Evolutionary conservation across 345 rosid genomes (phyloP).

Genomic region (Acer saccharum): DNA sequence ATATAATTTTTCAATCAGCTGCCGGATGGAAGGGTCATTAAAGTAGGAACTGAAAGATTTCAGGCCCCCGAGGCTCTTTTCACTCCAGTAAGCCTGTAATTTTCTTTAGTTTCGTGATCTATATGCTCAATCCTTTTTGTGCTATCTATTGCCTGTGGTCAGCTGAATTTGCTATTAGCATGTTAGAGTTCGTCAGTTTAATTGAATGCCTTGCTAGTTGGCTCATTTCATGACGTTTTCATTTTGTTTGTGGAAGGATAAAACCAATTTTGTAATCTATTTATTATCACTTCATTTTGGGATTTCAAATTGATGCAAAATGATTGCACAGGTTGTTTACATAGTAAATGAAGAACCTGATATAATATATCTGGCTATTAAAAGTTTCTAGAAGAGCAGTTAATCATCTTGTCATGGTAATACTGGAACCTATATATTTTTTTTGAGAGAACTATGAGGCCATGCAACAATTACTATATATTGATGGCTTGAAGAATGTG

Average conservation of each 20-base stretch:
- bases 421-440: background rate
- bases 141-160: background rate
- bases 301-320: background rate
- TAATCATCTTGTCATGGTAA: background rate
- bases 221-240: background rate
- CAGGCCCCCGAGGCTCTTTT: slow-evolving; percentile 99
- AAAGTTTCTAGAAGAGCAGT: slow-evolving; percentile 3
- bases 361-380: slow-evolving; percentile 1
- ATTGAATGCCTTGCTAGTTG: background rate
- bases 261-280: background rate
- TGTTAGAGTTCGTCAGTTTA: slow-evolving; percentile 3
- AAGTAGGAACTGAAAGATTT: slow-evolving; percentile 99
- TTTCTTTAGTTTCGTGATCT: slow-evolving; percentile 7
- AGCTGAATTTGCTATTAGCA: slow-evolving; percentile 9
- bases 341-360: slow-evolving; percentile 4
- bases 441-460: slow-evolving; percentile 4
- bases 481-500: slow-evolving; percentile 1
- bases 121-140: background rate
- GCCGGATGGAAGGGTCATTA: slow-evolving; percentile 94
- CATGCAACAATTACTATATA: slow-evolving; percentile 1
- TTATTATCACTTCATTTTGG: background rate
- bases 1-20: slow-evolving; percentile 50
- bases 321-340: background rate
- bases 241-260: background rate
- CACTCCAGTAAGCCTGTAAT: slow-evolving; percentile 68